Conservation (phyloP, 768 basidiomycete genomes). For the Baorangia bicolor region DNA sequence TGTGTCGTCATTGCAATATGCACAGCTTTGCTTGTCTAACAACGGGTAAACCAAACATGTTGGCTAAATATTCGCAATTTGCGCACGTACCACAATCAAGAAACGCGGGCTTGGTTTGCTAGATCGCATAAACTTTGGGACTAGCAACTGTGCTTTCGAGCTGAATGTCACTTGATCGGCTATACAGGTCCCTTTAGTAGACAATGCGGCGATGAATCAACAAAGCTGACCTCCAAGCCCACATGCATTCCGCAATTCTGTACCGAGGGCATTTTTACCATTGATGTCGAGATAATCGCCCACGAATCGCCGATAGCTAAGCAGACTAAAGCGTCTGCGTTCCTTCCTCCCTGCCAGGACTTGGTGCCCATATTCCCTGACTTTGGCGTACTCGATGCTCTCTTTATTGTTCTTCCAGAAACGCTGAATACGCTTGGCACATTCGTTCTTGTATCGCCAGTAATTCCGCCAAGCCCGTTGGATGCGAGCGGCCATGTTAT, state of each 20-base stretch:
- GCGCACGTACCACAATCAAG: conserved; percentile 73
- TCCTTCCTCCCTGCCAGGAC: conserved; percentile 91
- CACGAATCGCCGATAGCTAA: conserved; percentile 92
- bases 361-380: conserved; percentile 94
- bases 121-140: conserved; percentile 82
- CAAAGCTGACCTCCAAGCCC: conserved; percentile 63
- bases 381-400: conserved; percentile 80
- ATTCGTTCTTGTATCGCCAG: conserved; percentile 92
- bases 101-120: conserved; percentile 92
- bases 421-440: conserved; percentile 90
- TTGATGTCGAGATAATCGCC: conserved; percentile 96
- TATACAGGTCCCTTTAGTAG: conserved; percentile 21
- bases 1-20: conserved; percentile 65
- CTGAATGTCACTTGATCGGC: conserved; percentile 86
- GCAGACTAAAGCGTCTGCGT: conserved; percentile 85
- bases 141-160: conserved; percentile 73
- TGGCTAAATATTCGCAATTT: background rate
- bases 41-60: background rate
- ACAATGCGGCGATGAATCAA: background rate
- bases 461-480: conserved; percentile 97
- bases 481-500: conserved; percentile 97
- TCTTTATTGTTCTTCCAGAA: conserved; percentile 99
- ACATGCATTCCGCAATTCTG: conserved; percentile 69
- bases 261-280: conserved; percentile 73
- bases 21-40: conserved; percentile 62